phyloP scores from a whole-genome alignment of 192 early-diverging fungal genomes.

The Linnemannia hyalina region DNA sequence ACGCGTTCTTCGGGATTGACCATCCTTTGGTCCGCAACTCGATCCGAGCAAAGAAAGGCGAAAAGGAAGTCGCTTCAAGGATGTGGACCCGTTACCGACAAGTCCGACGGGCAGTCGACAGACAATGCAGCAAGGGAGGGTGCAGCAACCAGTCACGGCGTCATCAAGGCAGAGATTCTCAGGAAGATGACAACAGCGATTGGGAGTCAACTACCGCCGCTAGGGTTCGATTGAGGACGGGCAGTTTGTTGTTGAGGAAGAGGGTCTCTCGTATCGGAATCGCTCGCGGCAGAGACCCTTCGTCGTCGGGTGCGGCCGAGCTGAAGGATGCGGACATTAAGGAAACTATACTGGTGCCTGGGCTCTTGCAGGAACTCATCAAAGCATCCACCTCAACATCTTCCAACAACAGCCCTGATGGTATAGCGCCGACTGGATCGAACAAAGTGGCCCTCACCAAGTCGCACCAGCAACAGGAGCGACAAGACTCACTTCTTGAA shows the following conservation, averaged over 20 bases:
- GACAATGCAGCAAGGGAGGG: not conserved
- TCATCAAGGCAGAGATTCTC: not conserved
- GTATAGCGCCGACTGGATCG: not conserved
- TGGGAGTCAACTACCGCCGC: not conserved
- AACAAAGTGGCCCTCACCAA: not conserved
- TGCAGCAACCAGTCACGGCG: not conserved
- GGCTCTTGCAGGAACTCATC: not conserved
- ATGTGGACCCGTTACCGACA: conserved; percentile 20
- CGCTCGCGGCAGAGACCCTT: not conserved
- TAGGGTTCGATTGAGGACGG: not conserved
- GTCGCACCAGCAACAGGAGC: not conserved
- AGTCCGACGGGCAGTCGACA: not conserved
- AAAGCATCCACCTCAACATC: not conserved
- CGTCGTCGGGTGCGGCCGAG: not conserved
- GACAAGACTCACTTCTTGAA: not conserved
- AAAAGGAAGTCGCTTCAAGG: conserved; percentile 17
- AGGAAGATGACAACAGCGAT: not conserved
- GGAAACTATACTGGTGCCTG: not conserved
- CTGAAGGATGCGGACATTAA: not conserved
- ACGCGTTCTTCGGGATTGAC: conserved; percentile 12
- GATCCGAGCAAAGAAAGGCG: conserved; percentile 9
- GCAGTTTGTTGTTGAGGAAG: conserved; percentile 1
- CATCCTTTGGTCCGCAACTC: not conserved
- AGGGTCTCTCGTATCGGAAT: conserved; percentile 6
- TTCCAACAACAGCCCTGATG: not conserved